A percentile compares a stretch with the other conserved stretches of the same genome.
These are phyloP conservation scores for Coniochaeta hoffmannii DNA, from an alignment of 2,329 filamentous ascomycete species.

Conservation along the genomic window DNA sequence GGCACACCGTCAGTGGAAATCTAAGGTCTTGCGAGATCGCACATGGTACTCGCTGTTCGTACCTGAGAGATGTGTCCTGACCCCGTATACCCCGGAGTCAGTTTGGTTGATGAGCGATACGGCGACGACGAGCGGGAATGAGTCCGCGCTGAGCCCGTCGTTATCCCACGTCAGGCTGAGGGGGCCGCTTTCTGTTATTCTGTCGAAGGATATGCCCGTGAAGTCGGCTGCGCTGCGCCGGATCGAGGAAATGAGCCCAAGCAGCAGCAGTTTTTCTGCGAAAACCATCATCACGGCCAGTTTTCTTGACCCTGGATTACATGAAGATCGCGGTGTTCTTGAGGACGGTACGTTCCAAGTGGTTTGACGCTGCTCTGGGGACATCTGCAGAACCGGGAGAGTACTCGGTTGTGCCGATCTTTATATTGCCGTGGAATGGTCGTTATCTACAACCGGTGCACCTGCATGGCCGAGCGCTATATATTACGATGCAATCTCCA, in stretches of 20 bases:
- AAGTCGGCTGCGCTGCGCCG: background rate
- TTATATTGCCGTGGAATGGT: background rate
- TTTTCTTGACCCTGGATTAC: background rate
- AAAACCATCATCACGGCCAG: background rate
- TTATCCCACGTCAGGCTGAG: background rate
- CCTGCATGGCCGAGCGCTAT: background rate
- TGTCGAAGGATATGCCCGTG: background rate
- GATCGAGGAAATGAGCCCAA: background rate
- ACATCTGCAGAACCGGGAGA: too few relatives aligned
- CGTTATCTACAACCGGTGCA: background rate
- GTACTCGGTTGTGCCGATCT: too few relatives aligned
- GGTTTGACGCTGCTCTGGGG: background rate
- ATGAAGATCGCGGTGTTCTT: background rate
- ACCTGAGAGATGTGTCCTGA: background rate
- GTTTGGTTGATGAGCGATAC: conserved; percentile 1
- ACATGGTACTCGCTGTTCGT: background rate
- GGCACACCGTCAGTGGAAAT: background rate
- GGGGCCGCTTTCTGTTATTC: background rate
- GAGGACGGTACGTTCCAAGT: background rate
- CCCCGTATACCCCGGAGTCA: background rate
- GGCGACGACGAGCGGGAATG: background rate
- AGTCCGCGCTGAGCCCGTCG: background rate
- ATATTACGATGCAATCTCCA: too few relatives aligned
- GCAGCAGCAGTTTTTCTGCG: background rate
- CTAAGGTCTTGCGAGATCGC: background rate